A percentile compares a stretch with the other conserved stretches of the same genome.
phyloP scores from a whole-genome alignment of 2,329 filamentous ascomycete species.

The Colletotrichum sp. region DNA sequence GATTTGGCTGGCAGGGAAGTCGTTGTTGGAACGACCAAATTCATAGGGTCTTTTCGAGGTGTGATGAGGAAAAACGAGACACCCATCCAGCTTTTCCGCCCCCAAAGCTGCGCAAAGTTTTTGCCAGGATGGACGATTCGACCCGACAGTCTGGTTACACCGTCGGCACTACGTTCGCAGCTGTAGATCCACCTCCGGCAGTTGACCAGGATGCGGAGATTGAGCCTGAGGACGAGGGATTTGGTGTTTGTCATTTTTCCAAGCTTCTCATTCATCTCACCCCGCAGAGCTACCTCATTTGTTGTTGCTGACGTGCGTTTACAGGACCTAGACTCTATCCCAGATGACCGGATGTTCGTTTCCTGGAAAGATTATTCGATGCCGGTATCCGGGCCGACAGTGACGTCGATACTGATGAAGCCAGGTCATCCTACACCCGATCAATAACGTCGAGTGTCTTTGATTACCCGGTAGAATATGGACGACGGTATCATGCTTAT shows the following conservation, averaged over 20 bases:
- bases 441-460: background rate
- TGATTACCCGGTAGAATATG: background rate
- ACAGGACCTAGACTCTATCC: accelerated
- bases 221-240: background rate
- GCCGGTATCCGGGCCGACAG: too few relatives aligned
- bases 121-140: background rate
- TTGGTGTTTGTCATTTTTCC: background rate
- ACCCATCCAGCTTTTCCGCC: background rate
- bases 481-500: background rate
- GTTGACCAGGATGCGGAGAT: background rate
- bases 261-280: background rate
- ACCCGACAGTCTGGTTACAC: background rate
- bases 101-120: background rate
- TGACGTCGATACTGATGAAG: background rate
- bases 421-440: background rate
- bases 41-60: too few relatives aligned
- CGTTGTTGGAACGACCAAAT: background rate
- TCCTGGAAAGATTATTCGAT: too few relatives aligned
- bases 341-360: background rate
- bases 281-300: accelerated
- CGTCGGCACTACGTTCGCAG: background rate
- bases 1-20: too few relatives aligned
- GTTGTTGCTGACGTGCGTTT: background rate
- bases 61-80: too few relatives aligned
- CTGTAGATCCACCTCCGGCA: background rate